Evolutionary conservation across 768 basidiomycete genomes (phyloP).

Genomic region (Lentinula lateritia): DNA sequence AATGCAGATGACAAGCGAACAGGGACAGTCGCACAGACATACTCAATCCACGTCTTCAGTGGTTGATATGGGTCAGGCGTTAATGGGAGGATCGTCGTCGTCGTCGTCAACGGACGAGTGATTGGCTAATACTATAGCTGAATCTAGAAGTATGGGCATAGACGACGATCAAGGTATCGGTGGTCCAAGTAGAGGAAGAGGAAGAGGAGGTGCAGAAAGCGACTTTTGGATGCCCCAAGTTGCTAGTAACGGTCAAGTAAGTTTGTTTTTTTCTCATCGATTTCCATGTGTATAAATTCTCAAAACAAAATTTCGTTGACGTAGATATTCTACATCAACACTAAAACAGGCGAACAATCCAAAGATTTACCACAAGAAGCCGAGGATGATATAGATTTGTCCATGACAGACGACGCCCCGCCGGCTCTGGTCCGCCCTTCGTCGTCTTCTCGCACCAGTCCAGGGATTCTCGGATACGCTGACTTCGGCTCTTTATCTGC

Average conservation of each 20-base stretch:
- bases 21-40: no score
- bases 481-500: no score
- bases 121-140: conserved; percentile 47
- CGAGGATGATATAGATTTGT: not conserved
- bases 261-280: conserved; percentile 13
- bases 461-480: conserved; percentile 39
- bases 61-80: conserved; percentile 44
- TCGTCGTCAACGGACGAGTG: conserved; percentile 51
- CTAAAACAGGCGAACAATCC: conserved; percentile 76
- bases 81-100: conserved; percentile 28
- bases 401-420: conserved; percentile 42
- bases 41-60: conserved; percentile 17
- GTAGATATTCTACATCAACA: conserved; percentile 95
- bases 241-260: no score
- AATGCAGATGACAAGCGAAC: no score
- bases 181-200: conserved; percentile 5
- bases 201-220: conserved; percentile 31
- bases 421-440: no score
- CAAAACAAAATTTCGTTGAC: not conserved
- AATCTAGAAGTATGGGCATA: conserved; percentile 7
- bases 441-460: conserved; percentile 21
- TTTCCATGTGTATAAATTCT: not conserved
- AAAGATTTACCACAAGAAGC: conserved; percentile 62
- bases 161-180: no score
- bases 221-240: conserved; percentile 93